A percentile compares a stretch with the other conserved stretches of the same genome.
Evolutionary conservation across 768 basidiomycete species (phyloP).

Genomic region (Kockovaella imperatae): DNA sequence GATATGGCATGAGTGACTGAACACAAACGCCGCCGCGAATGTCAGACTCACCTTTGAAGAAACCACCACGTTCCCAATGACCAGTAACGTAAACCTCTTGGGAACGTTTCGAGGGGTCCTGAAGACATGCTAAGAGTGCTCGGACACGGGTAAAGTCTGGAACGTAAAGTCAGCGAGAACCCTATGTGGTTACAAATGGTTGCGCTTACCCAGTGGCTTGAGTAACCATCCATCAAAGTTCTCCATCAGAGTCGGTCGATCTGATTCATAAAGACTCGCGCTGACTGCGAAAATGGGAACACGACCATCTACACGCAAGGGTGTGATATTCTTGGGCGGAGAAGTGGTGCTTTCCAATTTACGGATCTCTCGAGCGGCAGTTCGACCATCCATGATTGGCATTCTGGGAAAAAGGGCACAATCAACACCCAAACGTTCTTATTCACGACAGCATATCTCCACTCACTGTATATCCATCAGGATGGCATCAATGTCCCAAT

Average conservation of each 20-base stretch:
- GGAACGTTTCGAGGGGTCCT: slow-evolving; percentile 51
- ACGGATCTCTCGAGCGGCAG: slow-evolving; percentile 62
- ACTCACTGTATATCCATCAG: slow-evolving; percentile 78
- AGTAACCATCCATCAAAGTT: slow-evolving; percentile 77
- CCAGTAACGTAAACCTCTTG: slow-evolving; percentile 49
- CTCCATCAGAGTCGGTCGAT: slow-evolving; percentile 52
- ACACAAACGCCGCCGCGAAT: too few species aligned
- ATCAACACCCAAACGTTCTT: neutral
- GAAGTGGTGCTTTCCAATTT: slow-evolving; percentile 49
- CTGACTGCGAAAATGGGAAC: slow-evolving; percentile 78
- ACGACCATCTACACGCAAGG: slow-evolving; percentile 56
- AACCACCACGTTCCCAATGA: slow-evolving; percentile 46
- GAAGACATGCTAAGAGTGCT: slow-evolving; percentile 56
- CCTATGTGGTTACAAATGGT: neutral
- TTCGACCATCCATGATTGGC: slow-evolving; percentile 70
- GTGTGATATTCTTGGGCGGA: slow-evolving; percentile 7
- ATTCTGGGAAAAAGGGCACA: slow-evolving; percentile 49
- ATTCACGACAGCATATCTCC: neutral
- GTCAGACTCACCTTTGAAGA: slow-evolving; percentile 30
- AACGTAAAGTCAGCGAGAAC: neutral
- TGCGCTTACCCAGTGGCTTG: slow-evolving; percentile 55
- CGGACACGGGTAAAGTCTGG: slow-evolving; percentile 61
- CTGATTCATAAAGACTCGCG: slow-evolving; percentile 58
- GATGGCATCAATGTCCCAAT: slow-evolving; percentile 61
- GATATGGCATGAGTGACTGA: too few species aligned